Evolutionary conservation across 805 yeast genomes (phyloP).

Genomic region (Metschnikowia orientalis): DNA sequence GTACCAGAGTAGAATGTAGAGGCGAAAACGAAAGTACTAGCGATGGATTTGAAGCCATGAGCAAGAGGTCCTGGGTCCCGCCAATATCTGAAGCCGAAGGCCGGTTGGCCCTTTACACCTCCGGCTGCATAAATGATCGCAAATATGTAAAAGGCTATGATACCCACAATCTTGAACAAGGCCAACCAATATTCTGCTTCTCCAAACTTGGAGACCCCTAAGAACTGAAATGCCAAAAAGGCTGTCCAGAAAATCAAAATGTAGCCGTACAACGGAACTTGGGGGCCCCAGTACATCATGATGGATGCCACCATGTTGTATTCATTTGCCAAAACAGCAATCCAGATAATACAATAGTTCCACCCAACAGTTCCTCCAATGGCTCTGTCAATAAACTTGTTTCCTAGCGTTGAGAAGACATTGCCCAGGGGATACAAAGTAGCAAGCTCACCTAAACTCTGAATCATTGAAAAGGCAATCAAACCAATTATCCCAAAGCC

Average conservation of each 20-base stretch:
- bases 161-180: conserved; percentile 43
- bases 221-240: conserved; percentile 46
- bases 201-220: conserved; percentile 53
- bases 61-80: conserved; percentile 41
- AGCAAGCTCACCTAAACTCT: conserved; percentile 52
- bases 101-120: conserved; percentile 34
- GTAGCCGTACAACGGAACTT: conserved; percentile 53
- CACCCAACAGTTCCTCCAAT: conserved; percentile 56
- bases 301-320: conserved; percentile 51
- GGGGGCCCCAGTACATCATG: conserved; percentile 46
- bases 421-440: conserved; percentile 49
- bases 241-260: conserved; percentile 49
- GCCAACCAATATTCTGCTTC: conserved; percentile 55
- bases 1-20: conserved; percentile 58
- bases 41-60: conserved; percentile 51
- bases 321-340: conserved; percentile 51
- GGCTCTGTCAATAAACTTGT: conserved; percentile 49
- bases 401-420: conserved; percentile 50
- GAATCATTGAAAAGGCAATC: conserved; percentile 52
- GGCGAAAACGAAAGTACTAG: conserved; percentile 54
- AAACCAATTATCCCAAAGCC: conserved; percentile 53
- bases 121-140: conserved; percentile 45
- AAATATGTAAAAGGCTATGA: conserved; percentile 48
- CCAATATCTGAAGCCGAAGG: conserved; percentile 43
- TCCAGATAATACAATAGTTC: conserved; percentile 52